A percentile compares a stretch with the other conserved stretches of the same genome.
These are phyloP conservation scores for Mucor saturninus DNA, from an alignment of 371 early-diverging fungal species.

Conservation along the genomic window DNA sequence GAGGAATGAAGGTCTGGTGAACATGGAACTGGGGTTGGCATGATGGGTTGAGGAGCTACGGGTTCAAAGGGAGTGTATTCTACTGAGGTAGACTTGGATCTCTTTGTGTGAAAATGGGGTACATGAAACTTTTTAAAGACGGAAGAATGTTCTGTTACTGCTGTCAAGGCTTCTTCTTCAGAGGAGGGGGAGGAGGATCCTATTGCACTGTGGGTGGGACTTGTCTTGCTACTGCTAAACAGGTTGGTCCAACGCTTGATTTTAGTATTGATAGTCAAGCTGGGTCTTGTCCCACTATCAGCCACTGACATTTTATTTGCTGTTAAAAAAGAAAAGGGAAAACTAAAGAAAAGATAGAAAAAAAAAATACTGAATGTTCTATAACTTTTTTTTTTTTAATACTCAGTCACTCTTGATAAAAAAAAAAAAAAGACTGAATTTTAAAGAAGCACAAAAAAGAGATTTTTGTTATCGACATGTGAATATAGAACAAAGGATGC, in stretches of 20 bases:
- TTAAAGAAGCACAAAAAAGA: background rate
- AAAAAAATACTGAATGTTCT: background rate
- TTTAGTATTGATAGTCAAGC: too few relatives aligned
- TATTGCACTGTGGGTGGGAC: background rate
- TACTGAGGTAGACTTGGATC: background rate
- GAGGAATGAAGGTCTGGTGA: constrained; percentile 18
- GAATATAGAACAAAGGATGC: too few relatives aligned
- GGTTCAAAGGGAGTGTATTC: constrained; percentile 2
- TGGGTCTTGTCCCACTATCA: too few relatives aligned
- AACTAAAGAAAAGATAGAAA: background rate
- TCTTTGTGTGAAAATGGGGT: constrained; percentile 9
- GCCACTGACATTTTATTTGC: background rate
- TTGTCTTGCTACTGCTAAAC: background rate
- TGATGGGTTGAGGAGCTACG: constrained; percentile 19
- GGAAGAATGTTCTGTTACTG: background rate
- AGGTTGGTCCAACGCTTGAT: too few relatives aligned
- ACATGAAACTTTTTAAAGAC: constrained; percentile 13
- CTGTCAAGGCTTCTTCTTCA: too few relatives aligned
- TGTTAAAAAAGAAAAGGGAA: background rate
- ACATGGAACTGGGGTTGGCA: constrained; percentile 19
- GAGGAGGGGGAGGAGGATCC: too few relatives aligned
- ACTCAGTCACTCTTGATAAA: background rate
- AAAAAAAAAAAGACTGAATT: background rate
- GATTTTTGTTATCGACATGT: background rate
- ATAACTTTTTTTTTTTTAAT: background rate